Evolutionary conservation across 2,329 filamentous ascomycete genomes (phyloP).

Genomic region (Chrysoporthe cubensis): DNA sequence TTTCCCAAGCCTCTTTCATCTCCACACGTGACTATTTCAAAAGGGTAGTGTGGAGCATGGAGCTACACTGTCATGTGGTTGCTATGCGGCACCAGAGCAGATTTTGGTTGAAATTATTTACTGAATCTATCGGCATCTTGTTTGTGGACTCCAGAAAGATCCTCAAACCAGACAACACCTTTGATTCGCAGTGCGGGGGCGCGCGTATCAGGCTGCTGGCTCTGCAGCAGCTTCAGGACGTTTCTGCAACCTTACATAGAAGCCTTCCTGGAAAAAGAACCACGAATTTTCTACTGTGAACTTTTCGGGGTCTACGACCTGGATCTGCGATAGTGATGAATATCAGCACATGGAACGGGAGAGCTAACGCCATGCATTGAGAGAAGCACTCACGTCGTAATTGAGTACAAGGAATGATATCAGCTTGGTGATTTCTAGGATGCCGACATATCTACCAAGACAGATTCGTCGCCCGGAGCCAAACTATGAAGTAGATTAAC

Average conservation of each 20-base stretch:
- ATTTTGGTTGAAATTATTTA: no score
- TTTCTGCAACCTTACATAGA: slow-evolving; percentile 19
- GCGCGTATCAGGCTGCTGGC: no score
- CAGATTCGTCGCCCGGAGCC: slow-evolving; percentile 35
- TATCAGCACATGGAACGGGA: background rate
- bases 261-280: slow-evolving; percentile 20
- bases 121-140: no score
- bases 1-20: no score
- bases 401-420: slow-evolving; percentile 30
- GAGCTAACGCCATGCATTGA: background rate
- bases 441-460: slow-evolving; percentile 25
- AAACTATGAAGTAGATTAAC: slow-evolving; percentile 28
- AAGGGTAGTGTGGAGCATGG: no score
- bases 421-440: no score
- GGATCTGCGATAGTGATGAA: background rate
- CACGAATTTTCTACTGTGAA: slow-evolving; percentile 17
- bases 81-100: no score
- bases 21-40: no score
- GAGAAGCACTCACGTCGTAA: slow-evolving; percentile 33
- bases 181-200: no score
- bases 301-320: background rate
- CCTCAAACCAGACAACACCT: no score
- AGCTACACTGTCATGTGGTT: no score
- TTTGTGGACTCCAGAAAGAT: no score
- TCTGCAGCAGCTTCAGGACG: background rate